Conservation (phyloP, 148 eudicot genomes). For the Arctostaphylos glauca region DNA sequence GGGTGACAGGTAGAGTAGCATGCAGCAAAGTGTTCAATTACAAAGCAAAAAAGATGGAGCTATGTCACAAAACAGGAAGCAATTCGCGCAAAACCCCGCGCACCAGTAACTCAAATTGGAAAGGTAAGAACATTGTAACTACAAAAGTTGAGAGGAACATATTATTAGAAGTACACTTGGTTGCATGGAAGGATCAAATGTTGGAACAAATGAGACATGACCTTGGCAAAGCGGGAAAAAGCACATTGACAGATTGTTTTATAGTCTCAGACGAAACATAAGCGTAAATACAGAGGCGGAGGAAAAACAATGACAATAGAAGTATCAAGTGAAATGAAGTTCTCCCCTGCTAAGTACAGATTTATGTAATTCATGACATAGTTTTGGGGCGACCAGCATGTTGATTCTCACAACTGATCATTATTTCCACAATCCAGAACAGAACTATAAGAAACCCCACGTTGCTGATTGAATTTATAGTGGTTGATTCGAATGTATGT, state of each 20-base stretch:
- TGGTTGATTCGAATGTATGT: not conserved
- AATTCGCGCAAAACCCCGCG: no score
- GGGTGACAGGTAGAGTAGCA: not conserved
- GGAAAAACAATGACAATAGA: not conserved
- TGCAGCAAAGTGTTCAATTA: not conserved
- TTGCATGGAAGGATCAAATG: not conserved
- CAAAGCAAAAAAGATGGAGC: not conserved
- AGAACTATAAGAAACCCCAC: not conserved
- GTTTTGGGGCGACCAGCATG: not conserved
- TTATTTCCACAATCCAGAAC: not conserved
- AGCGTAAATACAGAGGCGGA: not conserved
- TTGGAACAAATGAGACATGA: not conserved
- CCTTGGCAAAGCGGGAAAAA: not conserved
- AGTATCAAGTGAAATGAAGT: not conserved
- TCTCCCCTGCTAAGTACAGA: not conserved
- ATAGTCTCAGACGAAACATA: not conserved
- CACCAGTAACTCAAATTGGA: conserved; percentile 1
- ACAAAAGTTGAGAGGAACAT: not conserved
- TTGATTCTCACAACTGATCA: not conserved
- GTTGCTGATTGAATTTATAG: not conserved
- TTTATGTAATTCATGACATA: not conserved
- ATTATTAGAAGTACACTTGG: not conserved
- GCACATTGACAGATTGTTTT: not conserved
- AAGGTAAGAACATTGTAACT: not conserved
- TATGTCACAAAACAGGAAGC: not conserved